phyloP scores from a whole-genome alignment of 176 grass and related monocot species.

The Chrysopogon serrulatus region DNA sequence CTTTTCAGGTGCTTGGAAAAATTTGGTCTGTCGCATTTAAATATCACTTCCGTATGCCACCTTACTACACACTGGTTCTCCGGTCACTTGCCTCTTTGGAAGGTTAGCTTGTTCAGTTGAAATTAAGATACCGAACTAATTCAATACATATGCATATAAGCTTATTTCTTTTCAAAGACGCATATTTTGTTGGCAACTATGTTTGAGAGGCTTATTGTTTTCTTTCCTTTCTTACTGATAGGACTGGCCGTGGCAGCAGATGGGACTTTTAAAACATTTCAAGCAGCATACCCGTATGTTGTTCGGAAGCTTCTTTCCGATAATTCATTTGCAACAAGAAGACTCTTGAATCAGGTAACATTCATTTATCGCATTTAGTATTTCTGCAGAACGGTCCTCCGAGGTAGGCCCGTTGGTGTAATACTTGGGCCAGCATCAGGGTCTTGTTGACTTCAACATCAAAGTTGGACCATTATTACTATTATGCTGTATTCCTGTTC shows the following conservation, averaged over 20 bases:
- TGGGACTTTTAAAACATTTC: constrained; percentile 72
- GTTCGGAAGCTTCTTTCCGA: constrained; percentile 60
- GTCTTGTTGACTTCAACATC: background rate
- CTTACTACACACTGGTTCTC: constrained; percentile 86
- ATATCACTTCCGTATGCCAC: constrained; percentile 93
- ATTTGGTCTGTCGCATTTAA: constrained; percentile 87
- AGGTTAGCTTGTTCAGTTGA: constrained; percentile 48
- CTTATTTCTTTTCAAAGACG: background rate
- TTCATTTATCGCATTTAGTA: background rate
- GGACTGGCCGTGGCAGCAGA: constrained; percentile 60
- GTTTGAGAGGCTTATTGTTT: background rate
- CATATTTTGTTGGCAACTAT: background rate
- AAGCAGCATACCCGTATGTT: constrained; percentile 76
- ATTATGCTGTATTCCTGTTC: background rate
- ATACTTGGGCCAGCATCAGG: background rate
- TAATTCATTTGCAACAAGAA: constrained; percentile 67
- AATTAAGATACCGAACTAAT: background rate
- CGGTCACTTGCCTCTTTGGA: constrained; percentile 90
- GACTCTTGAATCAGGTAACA: constrained; percentile 58
- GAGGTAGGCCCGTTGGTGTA: background rate
- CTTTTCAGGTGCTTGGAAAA: constrained; percentile 85
- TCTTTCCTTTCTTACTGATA: constrained; percentile 21
- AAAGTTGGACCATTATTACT: background rate
- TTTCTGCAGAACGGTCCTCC: background rate
- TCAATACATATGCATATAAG: background rate